These are phyloP conservation scores for Castanospermum australe DNA, from an alignment of 306 rosid species.

Conservation along the genomic window DNA sequence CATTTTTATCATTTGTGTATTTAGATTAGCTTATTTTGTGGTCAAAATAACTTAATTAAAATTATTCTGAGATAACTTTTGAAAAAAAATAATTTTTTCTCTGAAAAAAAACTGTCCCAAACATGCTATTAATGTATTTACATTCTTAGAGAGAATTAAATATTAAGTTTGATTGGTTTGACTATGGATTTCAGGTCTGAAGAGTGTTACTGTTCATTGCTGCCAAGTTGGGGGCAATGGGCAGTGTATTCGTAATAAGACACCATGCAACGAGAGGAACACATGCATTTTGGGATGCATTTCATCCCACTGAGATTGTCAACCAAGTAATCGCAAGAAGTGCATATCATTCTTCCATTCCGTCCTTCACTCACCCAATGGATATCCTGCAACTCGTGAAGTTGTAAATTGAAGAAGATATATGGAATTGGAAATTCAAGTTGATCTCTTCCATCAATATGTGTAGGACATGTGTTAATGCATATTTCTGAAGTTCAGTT, in stretches of 20 bases:
- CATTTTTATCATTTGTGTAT: too few relatives aligned
- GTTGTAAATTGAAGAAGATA: background rate
- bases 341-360: background rate
- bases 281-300: slow-evolving; percentile 16
- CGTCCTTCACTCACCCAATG: background rate
- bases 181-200: slow-evolving; percentile 18
- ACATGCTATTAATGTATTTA: too few relatives aligned
- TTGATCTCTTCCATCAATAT: background rate
- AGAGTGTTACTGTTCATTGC: background rate
- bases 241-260: slow-evolving; percentile 1
- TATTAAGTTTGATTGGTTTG: background rate
- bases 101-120: too few relatives aligned
- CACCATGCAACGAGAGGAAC: slow-evolving; percentile 7
- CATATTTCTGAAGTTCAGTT: background rate
- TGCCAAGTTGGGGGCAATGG: background rate
- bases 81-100: too few relatives aligned
- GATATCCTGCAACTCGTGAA: slow-evolving; percentile 8
- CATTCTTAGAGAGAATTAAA: background rate
- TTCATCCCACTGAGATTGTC: slow-evolving; percentile 25
- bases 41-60: too few relatives aligned
- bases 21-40: too few relatives aligned
- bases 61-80: too few relatives aligned
- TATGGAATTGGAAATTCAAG: background rate
- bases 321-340: background rate
- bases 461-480: background rate